Base-by-base conservation (phyloP, 1,139 yeast species). In the Diutina pseudorugosa region DNA sequence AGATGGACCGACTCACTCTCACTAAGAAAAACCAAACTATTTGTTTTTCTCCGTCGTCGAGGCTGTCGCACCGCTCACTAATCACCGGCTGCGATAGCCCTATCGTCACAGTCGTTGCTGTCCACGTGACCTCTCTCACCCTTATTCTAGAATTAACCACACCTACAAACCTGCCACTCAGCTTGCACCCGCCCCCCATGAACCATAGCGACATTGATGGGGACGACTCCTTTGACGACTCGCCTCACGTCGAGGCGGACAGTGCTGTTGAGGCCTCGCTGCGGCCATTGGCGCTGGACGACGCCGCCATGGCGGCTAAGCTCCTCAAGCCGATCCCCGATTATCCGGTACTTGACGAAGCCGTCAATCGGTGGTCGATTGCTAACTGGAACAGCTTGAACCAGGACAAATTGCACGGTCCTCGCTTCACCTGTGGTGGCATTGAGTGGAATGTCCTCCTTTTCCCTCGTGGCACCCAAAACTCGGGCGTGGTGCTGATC, bases 361-460 rank as follows among this genome's bases (percentile, higher is more conserved):
- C 71, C 2, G 68, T 71, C 55, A 72, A 70, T 62, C 86, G 91
- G 4, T 93, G 98, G 97, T 76, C 78, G 53, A 84, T 93, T 53
- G 70, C 72, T 12, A 80, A 83, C 60, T 86, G 95, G 85, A 50
- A 51, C 64, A 69, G 50, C 64, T 67, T 2, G 68, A 87, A 48
- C 71, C 71, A 40, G 73, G 73, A 47, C 5, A 72, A 72, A 56
- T 85, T 57, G 75, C 83, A 74, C 53, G 73, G 77, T 6, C 77
- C 77, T 1, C 65, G 68, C 14, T 84, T 84, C 60, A 72, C 67
- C 53, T 77, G 84, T 57, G 96, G 94, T 2, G 85, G 79, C 8
- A 83, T 68, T 62, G 78, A 79, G 52, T 90, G 95, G 89, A 81
- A 84, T 59, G 66, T 89, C 7, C 70, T 91, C 51, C 66, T 91